A percentile compares a stretch with the other conserved stretches of the same genome.
Conservation (phyloP, 106 monocot species). For the Dactylorhiza incarnata region DNA sequence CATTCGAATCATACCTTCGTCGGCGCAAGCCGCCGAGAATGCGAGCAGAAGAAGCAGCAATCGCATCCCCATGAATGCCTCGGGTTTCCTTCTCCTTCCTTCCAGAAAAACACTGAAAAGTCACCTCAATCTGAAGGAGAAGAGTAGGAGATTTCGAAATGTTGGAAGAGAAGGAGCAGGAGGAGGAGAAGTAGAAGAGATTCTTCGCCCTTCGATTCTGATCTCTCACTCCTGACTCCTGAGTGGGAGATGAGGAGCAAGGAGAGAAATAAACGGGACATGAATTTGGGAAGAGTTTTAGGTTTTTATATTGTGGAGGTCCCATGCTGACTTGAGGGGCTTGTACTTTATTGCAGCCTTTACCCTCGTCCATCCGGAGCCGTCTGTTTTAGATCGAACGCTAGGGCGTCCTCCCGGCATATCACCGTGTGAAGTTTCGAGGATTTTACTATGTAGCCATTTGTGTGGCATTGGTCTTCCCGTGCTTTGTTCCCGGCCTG, state of each 20-base stretch:
- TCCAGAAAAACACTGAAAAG: not conserved
- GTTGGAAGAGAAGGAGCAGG: not conserved
- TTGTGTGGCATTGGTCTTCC: not conserved
- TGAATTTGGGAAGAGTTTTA: not conserved
- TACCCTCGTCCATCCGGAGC: not conserved
- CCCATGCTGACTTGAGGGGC: not conserved
- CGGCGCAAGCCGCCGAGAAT: not conserved
- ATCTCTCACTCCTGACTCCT: not conserved
- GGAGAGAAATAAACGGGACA: not conserved
- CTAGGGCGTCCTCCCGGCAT: not conserved
- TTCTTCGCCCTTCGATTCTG: not conserved
- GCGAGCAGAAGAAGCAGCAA: not conserved
- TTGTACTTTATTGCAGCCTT: not conserved
- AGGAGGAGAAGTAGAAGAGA: not conserved
- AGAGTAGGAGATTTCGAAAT: not conserved
- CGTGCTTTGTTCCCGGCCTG: not conserved
- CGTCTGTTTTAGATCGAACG: not conserved
- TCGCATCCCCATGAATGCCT: not conserved
- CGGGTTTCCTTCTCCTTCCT: not conserved
- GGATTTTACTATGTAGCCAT: not conserved
- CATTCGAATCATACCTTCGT: not conserved
- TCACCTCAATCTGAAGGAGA: not conserved
- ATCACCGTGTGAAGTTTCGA: not conserved
- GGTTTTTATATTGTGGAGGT: conserved; percentile 1
- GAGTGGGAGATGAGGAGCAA: not conserved